These are phyloP conservation scores for Xylaria polymorpha DNA, from an alignment of 2,329 filamentous ascomycete genomes.

Conservation along the genomic window DNA sequence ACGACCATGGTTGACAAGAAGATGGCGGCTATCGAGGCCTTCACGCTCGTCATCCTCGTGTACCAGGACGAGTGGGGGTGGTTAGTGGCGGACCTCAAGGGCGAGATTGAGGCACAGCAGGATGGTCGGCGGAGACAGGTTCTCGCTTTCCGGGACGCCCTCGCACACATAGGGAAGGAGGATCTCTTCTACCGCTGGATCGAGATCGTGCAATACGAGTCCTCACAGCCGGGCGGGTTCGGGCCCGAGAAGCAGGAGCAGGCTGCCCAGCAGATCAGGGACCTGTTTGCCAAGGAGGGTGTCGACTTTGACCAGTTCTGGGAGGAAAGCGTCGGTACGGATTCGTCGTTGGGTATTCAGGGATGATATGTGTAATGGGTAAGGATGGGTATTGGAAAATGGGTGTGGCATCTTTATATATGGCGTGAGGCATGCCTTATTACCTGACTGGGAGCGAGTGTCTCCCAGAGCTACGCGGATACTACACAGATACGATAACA, in stretches of 20 bases:
- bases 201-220: constrained; percentile 90
- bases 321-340: constrained; percentile 68
- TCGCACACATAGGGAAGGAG: constrained; percentile 83
- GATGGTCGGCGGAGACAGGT: constrained; percentile 78
- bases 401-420: background rate
- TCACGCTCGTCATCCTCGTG: constrained; percentile 77
- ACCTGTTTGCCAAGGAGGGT: constrained; percentile 77
- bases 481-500: background rate
- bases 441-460: background rate
- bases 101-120: constrained; percentile 49
- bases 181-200: constrained; percentile 92
- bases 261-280: constrained; percentile 78
- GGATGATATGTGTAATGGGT: background rate
- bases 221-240: constrained; percentile 81
- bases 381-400: background rate
- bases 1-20: constrained; percentile 75
- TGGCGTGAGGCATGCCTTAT: background rate
- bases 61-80: constrained; percentile 76
- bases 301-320: constrained; percentile 88
- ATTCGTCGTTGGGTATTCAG: constrained; percentile 47
- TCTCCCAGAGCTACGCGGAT: background rate
- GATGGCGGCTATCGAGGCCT: constrained; percentile 70
- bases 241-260: constrained; percentile 77
- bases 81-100: constrained; percentile 72
- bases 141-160: constrained; percentile 80